Base-by-base conservation (phyloP, 495 filamentous ascomycete species). In the Parathielavia appendiculata region DNA sequence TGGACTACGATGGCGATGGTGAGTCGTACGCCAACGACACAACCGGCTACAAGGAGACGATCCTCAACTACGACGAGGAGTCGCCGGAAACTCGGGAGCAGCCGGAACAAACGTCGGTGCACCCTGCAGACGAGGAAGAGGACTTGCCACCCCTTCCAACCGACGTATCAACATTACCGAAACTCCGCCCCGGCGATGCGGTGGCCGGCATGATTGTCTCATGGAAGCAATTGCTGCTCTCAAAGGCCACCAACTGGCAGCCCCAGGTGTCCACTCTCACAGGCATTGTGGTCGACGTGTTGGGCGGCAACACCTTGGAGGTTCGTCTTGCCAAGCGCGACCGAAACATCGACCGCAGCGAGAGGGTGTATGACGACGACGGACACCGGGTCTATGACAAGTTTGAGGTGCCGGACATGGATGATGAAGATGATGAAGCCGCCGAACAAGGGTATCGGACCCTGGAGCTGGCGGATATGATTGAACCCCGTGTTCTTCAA, bases 191-290 rank as follows among this genome's bases (percentile, higher is more conserved):
- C 45, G 77, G 71, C 4, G 76, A 85, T 35, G 78, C 81, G 17
- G 74, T 76, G 38, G 60, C 75, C 5, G 89, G 86, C 12, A 83
- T 87, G 67, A 76, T 92, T 38, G 83, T 98, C 59, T 85, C 86
- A 2, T 98, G 89, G 81, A 89, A 87, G 63, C 81, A 89, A 55
- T 77, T 89, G 54, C 78, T 84, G 30, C 80, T 91, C 66, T 90
- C 88, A 34, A 84, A 82, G 56, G 83, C 77, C 13, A 90, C 86
- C 10, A 86, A 83, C 26, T 95, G 90, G 87, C 80, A 89, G 54
- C 92, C 92, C 0, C 79, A 78, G 54, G 74, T 95, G 41, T 79
- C 77, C 3, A 86, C 84, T 63, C 76, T 83, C 14, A 87, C 88
- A 0, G 90, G 87, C 4, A 72, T 84, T 26, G 74, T 95, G 5